A percentile compares a stretch with the other conserved stretches of the same genome.
Conservation (phyloP, 345 rosid species). For the Corchorus olitorius region DNA sequence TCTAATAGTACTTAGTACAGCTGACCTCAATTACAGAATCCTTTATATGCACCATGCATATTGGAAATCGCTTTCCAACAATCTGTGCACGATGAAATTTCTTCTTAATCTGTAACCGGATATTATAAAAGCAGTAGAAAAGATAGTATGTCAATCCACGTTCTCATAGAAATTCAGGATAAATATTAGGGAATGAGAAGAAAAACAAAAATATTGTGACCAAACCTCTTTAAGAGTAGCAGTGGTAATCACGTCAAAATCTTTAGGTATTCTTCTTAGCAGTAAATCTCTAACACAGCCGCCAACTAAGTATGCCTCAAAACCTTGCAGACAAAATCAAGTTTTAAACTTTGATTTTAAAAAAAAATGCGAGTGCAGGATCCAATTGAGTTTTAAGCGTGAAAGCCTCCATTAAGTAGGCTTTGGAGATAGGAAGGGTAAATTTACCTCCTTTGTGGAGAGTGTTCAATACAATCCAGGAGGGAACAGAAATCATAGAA, state of each 20-base stretch:
- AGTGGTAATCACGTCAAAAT: constrained; percentile 91
- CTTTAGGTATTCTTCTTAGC: constrained; percentile 76
- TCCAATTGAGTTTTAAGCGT: constrained; percentile 5
- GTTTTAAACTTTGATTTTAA: not conserved
- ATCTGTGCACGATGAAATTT: constrained; percentile 53
- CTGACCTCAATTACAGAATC: constrained; percentile 76
- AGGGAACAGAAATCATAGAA: constrained; percentile 49
- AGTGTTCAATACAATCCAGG: constrained; percentile 58
- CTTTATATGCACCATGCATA: constrained; percentile 66
- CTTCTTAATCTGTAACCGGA: constrained; percentile 48
- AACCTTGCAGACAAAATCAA: constrained; percentile 53
- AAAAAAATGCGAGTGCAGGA: not conserved
- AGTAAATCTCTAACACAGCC: constrained; percentile 96
- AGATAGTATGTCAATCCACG: constrained; percentile 8
- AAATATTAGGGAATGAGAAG: not conserved
- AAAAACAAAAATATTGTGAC: not conserved
- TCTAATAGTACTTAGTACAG: constrained; percentile 2
- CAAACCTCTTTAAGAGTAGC: constrained; percentile 77
- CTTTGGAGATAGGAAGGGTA: not conserved
- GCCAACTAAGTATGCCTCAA: constrained; percentile 84
- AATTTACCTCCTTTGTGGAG: constrained; percentile 54
- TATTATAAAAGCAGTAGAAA: constrained; percentile 21
- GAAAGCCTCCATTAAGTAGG: not conserved
- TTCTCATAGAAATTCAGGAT: not conserved
- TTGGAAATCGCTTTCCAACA: constrained; percentile 79